Evolutionary conservation across 2,329 filamentous ascomycete species (phyloP).

Genomic region (Neodidymelliopsis sp.): DNA sequence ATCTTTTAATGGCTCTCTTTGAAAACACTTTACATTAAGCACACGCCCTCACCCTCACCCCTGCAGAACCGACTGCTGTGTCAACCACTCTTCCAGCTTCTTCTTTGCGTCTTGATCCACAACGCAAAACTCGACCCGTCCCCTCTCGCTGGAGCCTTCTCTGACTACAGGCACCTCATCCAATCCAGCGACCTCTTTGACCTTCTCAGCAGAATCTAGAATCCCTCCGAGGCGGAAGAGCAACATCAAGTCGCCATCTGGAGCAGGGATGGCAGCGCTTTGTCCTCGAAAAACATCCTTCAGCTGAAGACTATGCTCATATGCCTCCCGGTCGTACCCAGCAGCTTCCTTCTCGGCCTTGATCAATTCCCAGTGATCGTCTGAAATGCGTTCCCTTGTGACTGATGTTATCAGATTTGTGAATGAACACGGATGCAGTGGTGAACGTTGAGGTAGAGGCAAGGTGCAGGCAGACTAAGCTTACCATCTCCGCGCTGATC

Average conservation of each 20-base stretch:
- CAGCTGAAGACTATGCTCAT: constrained; percentile 48
- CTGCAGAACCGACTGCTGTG: constrained; percentile 23
- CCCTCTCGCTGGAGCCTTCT: constrained; percentile 31
- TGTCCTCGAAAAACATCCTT: constrained; percentile 35
- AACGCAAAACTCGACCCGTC: constrained; percentile 35
- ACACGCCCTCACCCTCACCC: too few species aligned
- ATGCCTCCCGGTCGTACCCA: constrained; percentile 51
- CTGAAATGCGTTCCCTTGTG: constrained; percentile 42
- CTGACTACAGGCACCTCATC: constrained; percentile 36
- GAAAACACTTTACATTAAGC: too few species aligned
- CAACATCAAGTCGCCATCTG: constrained; percentile 28
- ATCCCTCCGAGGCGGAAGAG: constrained; percentile 41
- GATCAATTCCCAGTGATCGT: constrained; percentile 48
- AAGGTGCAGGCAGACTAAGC: too few species aligned
- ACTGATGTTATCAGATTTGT: constrained; percentile 16
- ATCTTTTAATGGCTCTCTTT: too few species aligned
- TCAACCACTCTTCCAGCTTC: constrained; percentile 31
- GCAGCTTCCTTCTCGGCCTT: constrained; percentile 37
- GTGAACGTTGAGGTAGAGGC: too few species aligned
- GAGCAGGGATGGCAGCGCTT: constrained; percentile 27
- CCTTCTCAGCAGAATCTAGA: constrained; percentile 32
- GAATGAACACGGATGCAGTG: background rate
- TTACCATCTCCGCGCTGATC: constrained; percentile 41
- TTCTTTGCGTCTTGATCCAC: constrained; percentile 35
- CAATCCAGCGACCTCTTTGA: constrained; percentile 38